Percentiles rank a stretch among this genome's conserved stretches.
These are phyloP conservation scores for Colletotrichum sojae DNA, from an alignment of 2,329 filamentous ascomycete species.

Conservation along the genomic window DNA sequence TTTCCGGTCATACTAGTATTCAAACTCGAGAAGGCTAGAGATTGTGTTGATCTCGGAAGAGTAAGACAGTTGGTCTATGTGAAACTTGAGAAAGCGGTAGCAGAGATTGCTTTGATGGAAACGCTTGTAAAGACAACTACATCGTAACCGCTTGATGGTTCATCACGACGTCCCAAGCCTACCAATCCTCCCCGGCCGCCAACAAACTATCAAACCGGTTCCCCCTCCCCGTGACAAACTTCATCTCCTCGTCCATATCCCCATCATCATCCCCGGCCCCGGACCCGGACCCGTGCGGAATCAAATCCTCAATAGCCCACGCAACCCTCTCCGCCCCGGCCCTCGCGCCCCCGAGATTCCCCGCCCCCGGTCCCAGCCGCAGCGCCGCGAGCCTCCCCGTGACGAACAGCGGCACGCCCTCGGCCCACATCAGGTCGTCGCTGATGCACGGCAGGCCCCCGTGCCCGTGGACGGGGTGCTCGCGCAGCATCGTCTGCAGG, in stretches of 20 bases:
- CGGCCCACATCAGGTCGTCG: slow-evolving; percentile 82
- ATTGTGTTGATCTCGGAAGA: not conserved
- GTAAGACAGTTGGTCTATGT: not conserved
- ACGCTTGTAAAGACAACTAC: no score
- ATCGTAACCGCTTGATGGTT: no score
- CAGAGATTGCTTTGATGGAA: no score
- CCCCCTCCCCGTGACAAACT: slow-evolving; percentile 37
- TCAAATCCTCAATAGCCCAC: slow-evolving; percentile 76
- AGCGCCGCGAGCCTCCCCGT: slow-evolving; percentile 78
- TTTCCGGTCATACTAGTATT: not conserved
- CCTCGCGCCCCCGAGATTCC: slow-evolving; percentile 81
- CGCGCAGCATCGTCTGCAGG: slow-evolving; percentile 69
- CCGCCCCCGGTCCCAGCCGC: slow-evolving; percentile 78
- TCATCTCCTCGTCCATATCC: slow-evolving; percentile 32
- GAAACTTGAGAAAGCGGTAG: not conserved
- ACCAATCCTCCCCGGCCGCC: slow-evolving; percentile 30
- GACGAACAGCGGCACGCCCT: slow-evolving; percentile 80
- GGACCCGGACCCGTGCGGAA: slow-evolving; percentile 47
- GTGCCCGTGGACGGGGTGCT: slow-evolving; percentile 73
- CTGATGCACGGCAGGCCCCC: slow-evolving; percentile 81
- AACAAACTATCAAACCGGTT: slow-evolving; percentile 37
- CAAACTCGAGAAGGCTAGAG: no score
- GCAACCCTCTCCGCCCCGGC: slow-evolving; percentile 80
- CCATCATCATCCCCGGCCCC: slow-evolving; percentile 18
- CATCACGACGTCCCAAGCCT: not conserved